These are phyloP conservation scores for Samsoniella hepiali DNA, from an alignment of 2,329 filamentous ascomycete species.

Conservation along the genomic window DNA sequence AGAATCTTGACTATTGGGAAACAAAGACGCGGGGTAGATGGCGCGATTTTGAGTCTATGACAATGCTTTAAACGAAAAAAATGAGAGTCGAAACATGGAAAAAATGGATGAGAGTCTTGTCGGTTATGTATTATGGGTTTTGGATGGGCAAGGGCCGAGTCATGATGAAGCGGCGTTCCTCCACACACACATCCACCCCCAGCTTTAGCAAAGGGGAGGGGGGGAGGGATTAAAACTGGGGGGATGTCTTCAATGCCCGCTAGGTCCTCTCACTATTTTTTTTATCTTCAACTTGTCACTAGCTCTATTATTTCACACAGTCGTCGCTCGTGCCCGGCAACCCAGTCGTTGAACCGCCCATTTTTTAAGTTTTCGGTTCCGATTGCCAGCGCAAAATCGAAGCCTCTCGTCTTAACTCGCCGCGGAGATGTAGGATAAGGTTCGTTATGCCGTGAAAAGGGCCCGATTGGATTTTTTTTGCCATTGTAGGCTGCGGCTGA, in stretches of 20 bases:
- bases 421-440: too few species aligned
- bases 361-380: too few species aligned
- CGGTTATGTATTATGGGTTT: not conserved
- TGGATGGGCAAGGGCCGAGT: not conserved
- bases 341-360: too few species aligned
- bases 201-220: slow-evolving; percentile 1
- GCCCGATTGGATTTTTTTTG: too few species aligned
- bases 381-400: too few species aligned
- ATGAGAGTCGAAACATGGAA: not conserved
- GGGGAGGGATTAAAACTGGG: not conserved
- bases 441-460: too few species aligned
- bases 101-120: not conserved
- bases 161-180: not conserved
- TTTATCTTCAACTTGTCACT: not conserved
- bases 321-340: too few species aligned
- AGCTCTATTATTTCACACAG: too few species aligned
- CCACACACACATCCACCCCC: slow-evolving; percentile 14
- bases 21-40: not conserved
- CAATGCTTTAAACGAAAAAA: not conserved
- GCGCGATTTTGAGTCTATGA: not conserved
- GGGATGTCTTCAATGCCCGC: not conserved
- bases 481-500: too few species aligned
- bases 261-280: not conserved
- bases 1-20: not conserved
- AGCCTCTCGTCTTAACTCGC: too few species aligned